A percentile compares a stretch with the other conserved stretches of the same genome.
Conservation (phyloP, 345 rosid genomes). For the Arabis alpina region DNA sequence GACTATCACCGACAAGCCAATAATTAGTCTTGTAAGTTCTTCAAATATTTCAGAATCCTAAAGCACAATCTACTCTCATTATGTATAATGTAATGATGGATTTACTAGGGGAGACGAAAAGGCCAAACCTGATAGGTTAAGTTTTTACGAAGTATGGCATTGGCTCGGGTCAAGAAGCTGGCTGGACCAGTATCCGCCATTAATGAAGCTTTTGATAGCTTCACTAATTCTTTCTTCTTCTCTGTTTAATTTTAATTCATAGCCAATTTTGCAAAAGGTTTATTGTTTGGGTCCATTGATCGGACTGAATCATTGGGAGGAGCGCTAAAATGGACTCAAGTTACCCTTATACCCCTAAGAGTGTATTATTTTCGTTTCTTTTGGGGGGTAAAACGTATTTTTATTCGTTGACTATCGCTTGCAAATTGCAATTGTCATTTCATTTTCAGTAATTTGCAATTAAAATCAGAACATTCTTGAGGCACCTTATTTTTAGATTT, state of each 20-base stretch:
- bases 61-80: conserved; percentile 1
- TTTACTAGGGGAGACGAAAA: background rate
- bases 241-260: background rate
- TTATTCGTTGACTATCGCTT: no score
- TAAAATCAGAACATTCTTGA: no score
- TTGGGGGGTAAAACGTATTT: no score
- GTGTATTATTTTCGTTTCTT: no score
- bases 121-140: conserved; percentile 71
- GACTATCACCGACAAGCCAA: no score
- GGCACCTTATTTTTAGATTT: no score
- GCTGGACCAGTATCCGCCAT: conserved; percentile 58
- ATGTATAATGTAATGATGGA: background rate
- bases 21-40: no score
- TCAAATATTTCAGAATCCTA: no score
- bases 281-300: background rate
- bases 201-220: conserved; percentile 25
- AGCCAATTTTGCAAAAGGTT: no score
- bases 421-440: no score
- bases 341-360: no score
- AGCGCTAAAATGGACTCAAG: background rate
- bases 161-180: conserved; percentile 71
- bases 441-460: no score
- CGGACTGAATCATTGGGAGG: background rate
- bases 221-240: conserved; percentile 3
- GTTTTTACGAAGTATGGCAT: conserved; percentile 85